phyloP scores from a whole-genome alignment of 2,329 filamentous ascomycete species.

The Teratosphaeria zuluensis region DNA sequence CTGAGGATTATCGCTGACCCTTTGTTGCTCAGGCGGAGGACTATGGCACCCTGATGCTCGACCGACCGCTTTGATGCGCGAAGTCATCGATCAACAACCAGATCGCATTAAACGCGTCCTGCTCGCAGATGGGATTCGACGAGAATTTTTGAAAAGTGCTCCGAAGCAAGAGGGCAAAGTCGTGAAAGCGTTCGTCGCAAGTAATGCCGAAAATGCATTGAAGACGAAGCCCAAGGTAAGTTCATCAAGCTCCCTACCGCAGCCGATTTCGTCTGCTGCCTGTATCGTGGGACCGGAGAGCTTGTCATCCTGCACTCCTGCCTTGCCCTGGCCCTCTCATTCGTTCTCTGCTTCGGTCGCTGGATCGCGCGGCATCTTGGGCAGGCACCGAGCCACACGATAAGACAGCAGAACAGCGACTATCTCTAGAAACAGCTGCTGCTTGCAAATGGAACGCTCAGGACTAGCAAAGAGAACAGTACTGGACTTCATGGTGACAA shows the following conservation, averaged over 20 bases:
- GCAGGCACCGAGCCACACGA: neutral
- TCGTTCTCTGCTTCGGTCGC: neutral
- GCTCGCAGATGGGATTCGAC: constrained; percentile 49
- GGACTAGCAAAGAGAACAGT: too few relatives aligned
- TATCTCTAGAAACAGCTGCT: too few relatives aligned
- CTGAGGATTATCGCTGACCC: neutral
- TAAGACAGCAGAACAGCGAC: neutral
- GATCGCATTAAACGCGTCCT: constrained; percentile 60
- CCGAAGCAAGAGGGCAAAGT: constrained; percentile 49
- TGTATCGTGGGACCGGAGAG: neutral
- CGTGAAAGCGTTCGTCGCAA: constrained; percentile 56
- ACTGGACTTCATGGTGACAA: too few relatives aligned
- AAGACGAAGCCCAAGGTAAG: constrained; percentile 79
- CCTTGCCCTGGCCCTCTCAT: neutral
- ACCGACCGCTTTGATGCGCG: constrained; percentile 57
- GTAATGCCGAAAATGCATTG: constrained; percentile 64
- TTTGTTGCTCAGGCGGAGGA: constrained; percentile 51
- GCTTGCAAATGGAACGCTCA: too few relatives aligned
- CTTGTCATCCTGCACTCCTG: neutral
- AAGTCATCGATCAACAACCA: constrained; percentile 65
- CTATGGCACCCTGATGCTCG: constrained; percentile 67
- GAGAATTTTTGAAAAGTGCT: constrained; percentile 53
- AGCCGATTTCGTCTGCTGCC: neutral
- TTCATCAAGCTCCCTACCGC: constrained; percentile 4
- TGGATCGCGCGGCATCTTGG: neutral